phyloP scores from a whole-genome alignment of 306 rosid species.

The Trifolium repens region DNA sequence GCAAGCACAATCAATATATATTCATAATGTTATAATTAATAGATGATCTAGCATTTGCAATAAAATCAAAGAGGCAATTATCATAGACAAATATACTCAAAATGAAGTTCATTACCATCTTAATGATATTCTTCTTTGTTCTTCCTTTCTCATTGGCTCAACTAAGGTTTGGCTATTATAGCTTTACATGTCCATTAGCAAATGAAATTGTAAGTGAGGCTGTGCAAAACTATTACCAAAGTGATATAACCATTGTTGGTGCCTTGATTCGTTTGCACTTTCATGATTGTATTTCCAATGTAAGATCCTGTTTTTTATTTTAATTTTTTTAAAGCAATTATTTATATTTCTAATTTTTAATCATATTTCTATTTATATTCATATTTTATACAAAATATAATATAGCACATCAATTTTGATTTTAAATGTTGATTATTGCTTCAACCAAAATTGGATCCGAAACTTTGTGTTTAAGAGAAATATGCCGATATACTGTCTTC shows the following conservation, averaged over 20 bases:
- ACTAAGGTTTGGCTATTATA: constrained; percentile 49
- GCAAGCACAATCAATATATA: neutral
- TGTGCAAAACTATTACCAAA: constrained; percentile 42
- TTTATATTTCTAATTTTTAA: neutral
- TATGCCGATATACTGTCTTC: too few relatives aligned
- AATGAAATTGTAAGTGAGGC: constrained; percentile 43
- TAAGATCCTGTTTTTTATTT: constrained; percentile 16
- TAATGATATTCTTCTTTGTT: constrained; percentile 4
- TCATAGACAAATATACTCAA: neutral
- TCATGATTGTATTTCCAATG: constrained; percentile 62
- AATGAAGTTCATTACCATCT: constrained; percentile 27
- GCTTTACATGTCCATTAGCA: constrained; percentile 44
- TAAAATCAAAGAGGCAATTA: neutral
- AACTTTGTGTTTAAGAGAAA: neutral
- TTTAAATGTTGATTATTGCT: neutral
- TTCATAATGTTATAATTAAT: neutral
- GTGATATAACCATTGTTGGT: constrained; percentile 39
- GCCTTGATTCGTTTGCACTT: constrained; percentile 65
- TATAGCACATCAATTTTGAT: neutral
- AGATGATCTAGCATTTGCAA: constrained; percentile 14
- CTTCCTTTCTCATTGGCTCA: constrained; percentile 43
- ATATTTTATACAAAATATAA: neutral
- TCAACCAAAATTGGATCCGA: neutral
- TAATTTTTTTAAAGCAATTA: neutral
- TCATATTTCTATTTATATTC: neutral